These are phyloP conservation scores for Xylaria longipes DNA, from an alignment of 495 filamentous ascomycete genomes.

Conservation along the genomic window DNA sequence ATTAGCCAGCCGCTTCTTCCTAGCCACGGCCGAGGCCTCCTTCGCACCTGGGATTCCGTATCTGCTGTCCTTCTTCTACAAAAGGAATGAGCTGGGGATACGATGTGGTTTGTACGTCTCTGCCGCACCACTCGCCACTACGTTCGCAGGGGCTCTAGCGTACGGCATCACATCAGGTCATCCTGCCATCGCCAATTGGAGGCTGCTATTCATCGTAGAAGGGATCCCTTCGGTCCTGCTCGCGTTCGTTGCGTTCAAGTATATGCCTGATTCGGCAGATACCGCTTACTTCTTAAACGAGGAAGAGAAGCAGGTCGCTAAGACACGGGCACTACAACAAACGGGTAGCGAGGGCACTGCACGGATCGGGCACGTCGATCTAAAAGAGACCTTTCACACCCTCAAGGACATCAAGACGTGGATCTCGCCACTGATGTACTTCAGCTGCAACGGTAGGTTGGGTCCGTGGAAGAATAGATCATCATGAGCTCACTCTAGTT, in stretches of 20 bases:
- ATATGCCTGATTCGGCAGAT: conserved; percentile 74
- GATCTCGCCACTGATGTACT: conserved; percentile 55
- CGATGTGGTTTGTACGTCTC: conserved; percentile 78
- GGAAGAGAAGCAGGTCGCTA: conserved; percentile 74
- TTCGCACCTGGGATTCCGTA: conserved; percentile 77
- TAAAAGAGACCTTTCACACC: conserved; percentile 63
- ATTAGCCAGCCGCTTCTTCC: conserved; percentile 71
- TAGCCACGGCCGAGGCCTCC: conserved; percentile 71
- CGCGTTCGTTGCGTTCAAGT: conserved; percentile 69
- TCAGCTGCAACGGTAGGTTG: conserved; percentile 56
- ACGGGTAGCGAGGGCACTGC: conserved; percentile 57
- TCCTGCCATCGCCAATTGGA: conserved; percentile 73
- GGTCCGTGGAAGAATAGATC: background rate
- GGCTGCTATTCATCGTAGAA: conserved; percentile 83
- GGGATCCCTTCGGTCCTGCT: conserved; percentile 74
- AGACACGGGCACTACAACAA: conserved; percentile 66
- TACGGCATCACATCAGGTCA: conserved; percentile 81
- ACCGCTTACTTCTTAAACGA: conserved; percentile 72
- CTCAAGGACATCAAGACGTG: conserved; percentile 66
- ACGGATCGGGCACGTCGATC: conserved; percentile 59
- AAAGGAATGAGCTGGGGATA: conserved; percentile 76
- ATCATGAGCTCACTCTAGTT: conserved; percentile 4
- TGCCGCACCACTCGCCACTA: conserved; percentile 80
- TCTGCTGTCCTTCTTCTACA: conserved; percentile 84
- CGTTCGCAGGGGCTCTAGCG: conserved; percentile 82